phyloP scores from a whole-genome alignment of 306 rosid genomes.

The Amphicarpaea edgeworthii region DNA sequence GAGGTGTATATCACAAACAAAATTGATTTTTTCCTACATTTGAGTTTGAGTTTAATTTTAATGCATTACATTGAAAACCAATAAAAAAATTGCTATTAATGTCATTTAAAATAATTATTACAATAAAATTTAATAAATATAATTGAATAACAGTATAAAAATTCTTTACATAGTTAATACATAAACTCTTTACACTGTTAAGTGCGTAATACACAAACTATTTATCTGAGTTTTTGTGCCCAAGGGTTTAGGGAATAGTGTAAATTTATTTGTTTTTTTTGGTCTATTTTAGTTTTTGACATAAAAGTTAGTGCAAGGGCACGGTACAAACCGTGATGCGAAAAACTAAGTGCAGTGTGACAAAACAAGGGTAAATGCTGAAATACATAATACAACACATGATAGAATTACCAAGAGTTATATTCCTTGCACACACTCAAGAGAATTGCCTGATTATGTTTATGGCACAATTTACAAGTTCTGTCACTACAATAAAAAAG shows the following conservation, averaged over 20 bases:
- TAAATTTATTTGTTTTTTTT: background rate
- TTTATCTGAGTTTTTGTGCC: background rate
- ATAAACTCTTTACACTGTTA: too few relatives aligned
- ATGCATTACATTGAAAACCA: too few relatives aligned
- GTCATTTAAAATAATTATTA: too few relatives aligned
- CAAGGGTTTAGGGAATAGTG: background rate
- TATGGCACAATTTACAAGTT: slow-evolving; percentile 46
- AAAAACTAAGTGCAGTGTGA: background rate
- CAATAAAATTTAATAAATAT: too few relatives aligned
- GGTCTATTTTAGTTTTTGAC: background rate
- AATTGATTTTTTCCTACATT: background rate
- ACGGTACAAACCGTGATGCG: background rate
- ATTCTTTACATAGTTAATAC: too few relatives aligned
- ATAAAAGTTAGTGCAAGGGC: background rate
- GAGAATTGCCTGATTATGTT: slow-evolving; percentile 32
- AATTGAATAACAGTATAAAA: background rate
- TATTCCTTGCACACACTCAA: slow-evolving; percentile 30
- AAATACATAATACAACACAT: slow-evolving; percentile 4
- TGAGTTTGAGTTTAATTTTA: background rate
- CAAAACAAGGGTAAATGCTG: slow-evolving; percentile 16
- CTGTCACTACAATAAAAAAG: slow-evolving; percentile 43
- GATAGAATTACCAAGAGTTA: slow-evolving; percentile 5
- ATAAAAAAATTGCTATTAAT: too few relatives aligned
- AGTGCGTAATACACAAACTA: too few relatives aligned
- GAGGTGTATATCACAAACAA: slow-evolving; percentile 6